A percentile compares a stretch with the other conserved stretches of the same genome.
Evolutionary conservation across 805 yeast genomes (phyloP).

Genomic region (Monosporozyma aerobia): DNA sequence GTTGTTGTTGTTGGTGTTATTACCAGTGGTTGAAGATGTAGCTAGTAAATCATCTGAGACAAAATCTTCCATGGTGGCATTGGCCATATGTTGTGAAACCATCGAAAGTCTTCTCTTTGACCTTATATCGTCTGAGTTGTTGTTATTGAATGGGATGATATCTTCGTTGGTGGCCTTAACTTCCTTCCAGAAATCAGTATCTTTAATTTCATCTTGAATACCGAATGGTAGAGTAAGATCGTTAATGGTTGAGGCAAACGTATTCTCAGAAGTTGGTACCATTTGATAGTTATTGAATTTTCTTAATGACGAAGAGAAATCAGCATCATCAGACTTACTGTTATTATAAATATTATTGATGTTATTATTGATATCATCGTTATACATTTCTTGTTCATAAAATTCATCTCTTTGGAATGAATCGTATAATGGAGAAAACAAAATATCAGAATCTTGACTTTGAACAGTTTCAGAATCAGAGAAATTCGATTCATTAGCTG

Average conservation of each 20-base stretch:
- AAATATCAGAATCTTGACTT: slow-evolving; percentile 15
- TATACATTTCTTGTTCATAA: slow-evolving; percentile 16
- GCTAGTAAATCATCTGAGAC: slow-evolving; percentile 10
- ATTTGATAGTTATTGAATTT: slow-evolving; percentile 4
- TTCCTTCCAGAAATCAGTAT: slow-evolving; percentile 29
- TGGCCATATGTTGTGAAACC: slow-evolving; percentile 3
- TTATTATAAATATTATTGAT: not conserved
- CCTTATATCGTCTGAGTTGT: not conserved
- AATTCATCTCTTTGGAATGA: slow-evolving; percentile 9
- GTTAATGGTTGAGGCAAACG: not conserved
- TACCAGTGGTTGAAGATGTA: not conserved
- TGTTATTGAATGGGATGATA: slow-evolving; percentile 10
- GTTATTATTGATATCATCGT: not conserved
- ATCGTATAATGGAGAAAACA: slow-evolving; percentile 20
- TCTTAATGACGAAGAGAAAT: not conserved
- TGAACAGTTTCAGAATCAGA: slow-evolving; percentile 7
- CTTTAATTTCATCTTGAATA: slow-evolving; percentile 2
- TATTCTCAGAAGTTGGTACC: not conserved
- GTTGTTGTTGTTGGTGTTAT: not conserved
- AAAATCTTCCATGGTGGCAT: slow-evolving; percentile 15
- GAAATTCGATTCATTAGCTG: slow-evolving; percentile 3
- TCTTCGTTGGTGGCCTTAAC: slow-evolving; percentile 22
- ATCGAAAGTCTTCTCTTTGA: slow-evolving; percentile 4
- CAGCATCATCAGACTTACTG: not conserved
- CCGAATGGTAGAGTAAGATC: not conserved